Base-by-base conservation (phyloP, 352 stramenopile species). In the Pythium vanterpoolii region DNA sequence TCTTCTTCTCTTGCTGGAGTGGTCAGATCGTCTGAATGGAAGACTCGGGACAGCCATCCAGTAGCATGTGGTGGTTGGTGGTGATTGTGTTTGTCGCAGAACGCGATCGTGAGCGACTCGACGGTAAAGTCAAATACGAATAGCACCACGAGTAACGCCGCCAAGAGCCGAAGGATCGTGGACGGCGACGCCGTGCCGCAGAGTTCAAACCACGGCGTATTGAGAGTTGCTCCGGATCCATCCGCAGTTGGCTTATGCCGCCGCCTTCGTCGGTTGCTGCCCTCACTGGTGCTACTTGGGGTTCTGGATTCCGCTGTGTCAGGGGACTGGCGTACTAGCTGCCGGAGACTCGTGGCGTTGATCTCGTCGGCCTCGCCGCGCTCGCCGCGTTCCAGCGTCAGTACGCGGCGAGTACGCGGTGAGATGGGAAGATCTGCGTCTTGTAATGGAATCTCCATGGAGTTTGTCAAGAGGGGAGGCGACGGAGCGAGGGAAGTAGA, bases 111-210 rank as follows among this genome's bases (percentile, higher is more conserved):
- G 26, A 58, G 57, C 27, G 47, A 64, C 57, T 64, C 39, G 38
- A 64, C 57, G 0, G 42, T 38, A 5, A 54, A 36, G 31, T 64
- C 57, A 21, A 64, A 53, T 4, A 64, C 47, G 4, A 64, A 30
- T 2, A 64, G 48, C 47, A 47, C 40, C 5, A 5, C 39, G 2
- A 64, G 8, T 19, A 64, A 40, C 38, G 30, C 47, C 26, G 46
- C 27, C 10, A 64, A 42, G 14, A 64, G 48, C 38, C 31, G 21
- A 19, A 64, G 48, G 38, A 64, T 21, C n/a, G 33, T 47, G 10
- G 44, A n/a, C 2, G 44, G 33, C 33, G 55, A 62, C 28, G 33
- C 24, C 24, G 23, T 2, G 36, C 51, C 48, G 3, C 23, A 30
- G 30, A 55, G 31, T 21, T 43, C 21, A 21, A 14, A 6, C 49